Conservation (phyloP, 768 basidiomycete genomes). For the Gymnopilus junonius region DNA sequence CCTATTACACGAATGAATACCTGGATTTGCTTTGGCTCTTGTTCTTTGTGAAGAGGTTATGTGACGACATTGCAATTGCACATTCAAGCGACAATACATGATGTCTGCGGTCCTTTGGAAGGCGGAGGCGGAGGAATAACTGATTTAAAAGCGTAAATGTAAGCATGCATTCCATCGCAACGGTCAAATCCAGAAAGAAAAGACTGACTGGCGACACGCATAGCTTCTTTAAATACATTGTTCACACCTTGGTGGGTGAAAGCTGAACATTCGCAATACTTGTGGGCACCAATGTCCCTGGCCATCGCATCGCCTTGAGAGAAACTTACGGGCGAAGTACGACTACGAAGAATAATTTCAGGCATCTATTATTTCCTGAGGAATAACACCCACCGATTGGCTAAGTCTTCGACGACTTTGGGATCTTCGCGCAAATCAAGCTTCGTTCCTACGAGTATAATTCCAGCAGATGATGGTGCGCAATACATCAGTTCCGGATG, state of each 20-base stretch:
- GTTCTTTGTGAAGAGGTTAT: neutral
- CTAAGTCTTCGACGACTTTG: neutral
- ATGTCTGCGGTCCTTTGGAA: neutral
- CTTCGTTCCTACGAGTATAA: slow-evolving; percentile 5
- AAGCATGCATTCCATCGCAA: neutral
- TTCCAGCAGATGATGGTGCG: neutral
- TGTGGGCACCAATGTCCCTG: neutral
- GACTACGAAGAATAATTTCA: neutral
- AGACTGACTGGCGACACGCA: neutral
- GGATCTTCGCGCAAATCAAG: slow-evolving; percentile 2
- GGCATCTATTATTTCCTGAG: too few relatives aligned
- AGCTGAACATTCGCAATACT: slow-evolving; percentile 7
- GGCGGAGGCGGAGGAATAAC: too few relatives aligned
- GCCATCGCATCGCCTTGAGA: neutral
- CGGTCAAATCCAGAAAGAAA: neutral
- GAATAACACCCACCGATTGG: neutral
- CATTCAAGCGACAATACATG: neutral
- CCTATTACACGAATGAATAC: too few relatives aligned
- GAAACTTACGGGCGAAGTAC: neutral
- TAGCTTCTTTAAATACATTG: slow-evolving; percentile 5
- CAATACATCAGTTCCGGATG: neutral
- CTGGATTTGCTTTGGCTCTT: too few relatives aligned
- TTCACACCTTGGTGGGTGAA: neutral
- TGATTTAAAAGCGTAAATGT: too few relatives aligned
- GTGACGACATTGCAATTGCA: neutral